These are phyloP conservation scores for Acanthochlamys bracteata DNA, from an alignment of 106 monocot genomes.

Conservation along the genomic window DNA sequence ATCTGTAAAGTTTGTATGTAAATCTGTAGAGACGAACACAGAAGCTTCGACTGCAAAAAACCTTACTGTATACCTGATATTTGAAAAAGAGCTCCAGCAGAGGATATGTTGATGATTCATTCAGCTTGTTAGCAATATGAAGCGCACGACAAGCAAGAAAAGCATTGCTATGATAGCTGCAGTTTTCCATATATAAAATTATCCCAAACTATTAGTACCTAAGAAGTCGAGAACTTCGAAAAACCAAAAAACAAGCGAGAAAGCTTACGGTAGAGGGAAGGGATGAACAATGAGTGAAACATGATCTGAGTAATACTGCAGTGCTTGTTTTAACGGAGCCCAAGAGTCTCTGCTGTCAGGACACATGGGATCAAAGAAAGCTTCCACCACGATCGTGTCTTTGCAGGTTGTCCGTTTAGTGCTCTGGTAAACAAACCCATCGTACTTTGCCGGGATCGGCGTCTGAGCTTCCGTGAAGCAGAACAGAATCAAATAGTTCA, in stretches of 20 bases:
- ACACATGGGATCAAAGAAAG: constrained; percentile 88
- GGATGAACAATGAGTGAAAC: constrained; percentile 67
- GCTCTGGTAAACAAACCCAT: constrained; percentile 41
- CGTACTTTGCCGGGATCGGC: constrained; percentile 36
- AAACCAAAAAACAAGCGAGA: no score
- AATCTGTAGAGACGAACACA: no score
- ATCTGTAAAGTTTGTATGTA: no score
- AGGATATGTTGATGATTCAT: constrained; percentile 35
- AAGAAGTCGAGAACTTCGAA: no score
- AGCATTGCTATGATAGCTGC: constrained; percentile 47
- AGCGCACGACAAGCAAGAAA: constrained; percentile 39
- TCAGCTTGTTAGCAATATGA: constrained; percentile 45
- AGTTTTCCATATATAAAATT: not conserved
- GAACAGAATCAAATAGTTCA: no score
- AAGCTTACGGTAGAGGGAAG: constrained; percentile 74
- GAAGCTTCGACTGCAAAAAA: no score
- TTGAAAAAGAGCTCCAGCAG: constrained; percentile 51
- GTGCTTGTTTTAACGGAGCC: constrained; percentile 44
- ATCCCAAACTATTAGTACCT: not conserved
- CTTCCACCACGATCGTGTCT: constrained; percentile 62
- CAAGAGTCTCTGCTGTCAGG: constrained; percentile 85
- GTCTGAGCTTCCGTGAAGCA: constrained; percentile 15
- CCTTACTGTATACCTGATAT: constrained; percentile 52
- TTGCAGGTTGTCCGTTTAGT: constrained; percentile 6
- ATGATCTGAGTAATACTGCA: constrained; percentile 30